Conservation (phyloP, 257 asterid genomes). For the Salvia hispanica region DNA sequence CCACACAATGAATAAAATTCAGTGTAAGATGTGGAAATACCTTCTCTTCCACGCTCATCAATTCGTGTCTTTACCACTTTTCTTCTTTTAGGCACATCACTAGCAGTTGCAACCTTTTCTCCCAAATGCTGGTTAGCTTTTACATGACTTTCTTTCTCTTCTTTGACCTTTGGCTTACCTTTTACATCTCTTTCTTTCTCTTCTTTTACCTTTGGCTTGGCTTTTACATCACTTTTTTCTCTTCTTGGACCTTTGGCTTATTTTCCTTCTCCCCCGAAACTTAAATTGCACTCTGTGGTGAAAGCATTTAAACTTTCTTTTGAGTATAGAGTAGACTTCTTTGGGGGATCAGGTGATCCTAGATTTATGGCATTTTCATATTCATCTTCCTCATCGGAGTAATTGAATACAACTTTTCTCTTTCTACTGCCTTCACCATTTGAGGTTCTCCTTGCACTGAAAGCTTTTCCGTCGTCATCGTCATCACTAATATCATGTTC, state of each 20-base stretch:
- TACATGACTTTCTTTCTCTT: too few species aligned
- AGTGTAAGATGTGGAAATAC: slow-evolving; percentile 37
- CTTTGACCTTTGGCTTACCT: too few species aligned
- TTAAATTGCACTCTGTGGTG: slow-evolving; percentile 47
- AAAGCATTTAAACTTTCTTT: slow-evolving; percentile 44
- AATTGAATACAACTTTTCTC: slow-evolving; percentile 76
- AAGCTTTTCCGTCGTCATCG: slow-evolving; percentile 62
- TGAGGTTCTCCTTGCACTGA: slow-evolving; percentile 58
- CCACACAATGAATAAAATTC: neutral
- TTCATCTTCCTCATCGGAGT: slow-evolving; percentile 93
- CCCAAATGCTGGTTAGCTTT: slow-evolving; percentile 36
- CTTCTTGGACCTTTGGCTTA: slow-evolving; percentile 43
- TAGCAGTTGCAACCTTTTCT: slow-evolving; percentile 42
- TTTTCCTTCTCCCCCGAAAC: slow-evolving; percentile 54
- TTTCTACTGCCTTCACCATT: slow-evolving; percentile 70
- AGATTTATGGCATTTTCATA: slow-evolving; percentile 58
- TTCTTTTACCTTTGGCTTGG: too few species aligned
- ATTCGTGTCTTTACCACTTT: slow-evolving; percentile 77
- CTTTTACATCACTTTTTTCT: slow-evolving; percentile 42
- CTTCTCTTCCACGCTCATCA: slow-evolving; percentile 98
- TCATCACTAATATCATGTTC: slow-evolving; percentile 70
- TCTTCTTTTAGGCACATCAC: slow-evolving; percentile 64
- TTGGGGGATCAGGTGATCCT: slow-evolving; percentile 81
- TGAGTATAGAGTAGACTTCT: slow-evolving; percentile 38
- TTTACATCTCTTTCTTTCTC: too few species aligned